Base-by-base conservation (phyloP, 129 eudicot species). In the Tagetes patula region DNA sequence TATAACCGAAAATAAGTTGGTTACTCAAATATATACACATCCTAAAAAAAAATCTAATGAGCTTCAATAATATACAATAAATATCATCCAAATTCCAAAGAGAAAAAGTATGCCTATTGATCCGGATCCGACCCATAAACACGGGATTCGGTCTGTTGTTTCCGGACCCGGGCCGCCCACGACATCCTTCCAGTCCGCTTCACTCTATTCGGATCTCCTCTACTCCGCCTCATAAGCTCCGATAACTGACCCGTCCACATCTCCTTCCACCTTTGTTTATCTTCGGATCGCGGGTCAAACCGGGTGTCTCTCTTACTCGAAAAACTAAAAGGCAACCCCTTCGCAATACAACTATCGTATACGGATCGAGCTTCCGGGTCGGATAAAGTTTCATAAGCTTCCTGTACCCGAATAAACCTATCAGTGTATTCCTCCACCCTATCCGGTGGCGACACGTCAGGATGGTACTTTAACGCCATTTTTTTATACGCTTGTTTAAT, bases 311-410 rank as follows among this genome's bases (percentile, higher is more conserved):
- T 74, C 34, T 54, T 71, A 34, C 83, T 75, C 30, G 82, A 70
- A 27, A 83, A 86, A 6, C 45, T 76, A 11, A 70, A 8, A 12
- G 27, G 79, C 2, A 79, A 36, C 1, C 86, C 88, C n/a, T 69
- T 62, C 3, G 80, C 73, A 85, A 86, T 60, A 75, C 32, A 82
- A 4, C 84, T 77, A 66, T 87, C 92, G 48, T 87, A 84, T 4
- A 76, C 1, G 56, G 83, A 83, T 76, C 89, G 73, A 10, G 79
- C 62, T 27, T 70, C 80, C n/a, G 92, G 92, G 77, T 87, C 92
- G 66, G 89, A 85, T 49, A 87, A 68, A 4, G 92, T 87, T 73
- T 87, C 89, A 27, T 87, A 87, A 11, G 92, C 92, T 52, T 87
- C 87, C 41, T 82, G 87, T 4, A 84, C 87, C 68, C 58, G 78